Base-by-base conservation (phyloP, 148 eudicot genomes). In the Fagopyrum homotropicum region DNA sequence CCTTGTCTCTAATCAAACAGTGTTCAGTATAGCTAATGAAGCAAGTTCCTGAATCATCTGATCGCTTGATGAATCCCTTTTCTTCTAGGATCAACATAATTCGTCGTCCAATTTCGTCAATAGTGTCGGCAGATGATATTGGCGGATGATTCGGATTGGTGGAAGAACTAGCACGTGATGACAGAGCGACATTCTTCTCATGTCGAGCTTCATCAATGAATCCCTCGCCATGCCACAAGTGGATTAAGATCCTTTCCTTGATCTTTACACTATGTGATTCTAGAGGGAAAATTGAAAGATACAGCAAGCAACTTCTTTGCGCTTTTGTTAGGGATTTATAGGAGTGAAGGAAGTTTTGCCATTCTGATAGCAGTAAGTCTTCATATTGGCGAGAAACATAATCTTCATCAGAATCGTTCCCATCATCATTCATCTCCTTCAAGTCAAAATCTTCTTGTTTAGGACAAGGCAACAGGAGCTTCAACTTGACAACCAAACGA, bases 171-270 rank as follows among this genome's bases (percentile, higher is more conserved):
- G 50, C 50, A 48, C 10, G 40, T 35, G 40, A 6, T 48, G 50
- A 48, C 2, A 5, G 7, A 2, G 50, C 50, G 4, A 48, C 4
- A 48, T 48, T 48, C 10, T 9, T 9, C 50, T 48, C 59, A 55
- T 55, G 22, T 55, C n/a, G 59, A 30, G 80, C 75, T 52, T 45
- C 40, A 35, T 35, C 66, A 7, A 86, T 78, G 47, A 79, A 81
- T 12, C 81, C 86, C 45, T 86, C 86, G 7, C 77, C 88, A 17
- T 83, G 73, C 88, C 88, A 86, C 88, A 84, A 86, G 72, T 81
- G 80, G 4, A 81, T 5, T 71, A 83, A 54, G 10, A 77, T 15
- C 75, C 81, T 83, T 45, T 78, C 79, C 81, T 76, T 81, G 17
- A 66, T 47, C 26, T 1, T 40, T 40, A 29, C 7, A 5, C 3